These are phyloP conservation scores for Lactarius trivialis DNA, from an alignment of 768 basidiomycete species.

Conservation along the genomic window DNA sequence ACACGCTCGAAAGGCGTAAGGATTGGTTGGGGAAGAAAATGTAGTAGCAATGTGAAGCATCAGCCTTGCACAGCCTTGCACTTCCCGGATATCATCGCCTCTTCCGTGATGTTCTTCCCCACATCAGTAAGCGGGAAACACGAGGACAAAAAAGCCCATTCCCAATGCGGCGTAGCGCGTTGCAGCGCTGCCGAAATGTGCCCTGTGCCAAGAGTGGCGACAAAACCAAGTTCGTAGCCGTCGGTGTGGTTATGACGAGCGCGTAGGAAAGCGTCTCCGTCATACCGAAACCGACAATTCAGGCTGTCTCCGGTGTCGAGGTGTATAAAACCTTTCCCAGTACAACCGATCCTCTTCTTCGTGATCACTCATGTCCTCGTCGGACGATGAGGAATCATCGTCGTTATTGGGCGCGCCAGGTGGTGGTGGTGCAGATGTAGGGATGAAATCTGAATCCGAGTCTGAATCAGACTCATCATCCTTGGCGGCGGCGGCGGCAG, in stretches of 20 bases:
- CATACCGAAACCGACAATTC: background rate
- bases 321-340: slow-evolving; percentile 3
- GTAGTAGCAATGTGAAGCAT: background rate
- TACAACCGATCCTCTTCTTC: background rate
- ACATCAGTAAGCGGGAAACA: background rate
- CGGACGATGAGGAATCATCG: background rate
- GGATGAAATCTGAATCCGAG: background rate
- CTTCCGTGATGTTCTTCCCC: background rate
- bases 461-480: background rate
- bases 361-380: slow-evolving; percentile 1
- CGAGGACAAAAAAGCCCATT: background rate
- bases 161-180: background rate
- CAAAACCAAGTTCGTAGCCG: background rate
- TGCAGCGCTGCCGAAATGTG: background rate
- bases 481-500: background rate
- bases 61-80: background rate
- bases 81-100: background rate
- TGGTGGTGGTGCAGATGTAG: background rate
- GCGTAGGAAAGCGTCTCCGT: too few relatives aligned
- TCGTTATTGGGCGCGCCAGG: background rate
- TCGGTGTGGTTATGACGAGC: too few relatives aligned
- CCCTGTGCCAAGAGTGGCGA: background rate
- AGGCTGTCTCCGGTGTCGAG: background rate
- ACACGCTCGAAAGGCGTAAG: background rate
- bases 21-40: background rate